Evolutionary conservation across 2,329 filamentous ascomycete species (phyloP).

Genomic region (Aspergillus brasiliensis): DNA sequence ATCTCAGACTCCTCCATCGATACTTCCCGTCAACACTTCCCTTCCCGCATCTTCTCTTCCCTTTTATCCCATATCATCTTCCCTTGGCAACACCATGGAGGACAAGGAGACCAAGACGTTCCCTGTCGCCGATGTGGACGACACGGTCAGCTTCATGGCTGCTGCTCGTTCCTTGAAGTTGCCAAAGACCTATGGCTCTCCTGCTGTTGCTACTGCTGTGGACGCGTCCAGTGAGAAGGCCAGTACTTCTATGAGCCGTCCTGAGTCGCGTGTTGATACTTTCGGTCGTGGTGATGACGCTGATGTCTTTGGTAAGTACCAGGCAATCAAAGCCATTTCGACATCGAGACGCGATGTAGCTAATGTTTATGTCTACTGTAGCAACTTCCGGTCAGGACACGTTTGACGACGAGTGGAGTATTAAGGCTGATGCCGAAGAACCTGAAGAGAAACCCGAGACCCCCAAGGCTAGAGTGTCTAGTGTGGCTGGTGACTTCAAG

Average conservation of each 20-base stretch:
- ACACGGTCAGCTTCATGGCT: slow-evolving; percentile 32
- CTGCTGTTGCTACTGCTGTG: neutral
- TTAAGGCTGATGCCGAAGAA: neutral
- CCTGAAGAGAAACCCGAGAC: neutral
- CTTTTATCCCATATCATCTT: neutral
- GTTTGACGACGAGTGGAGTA: neutral
- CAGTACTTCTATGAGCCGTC: slow-evolving; percentile 4
- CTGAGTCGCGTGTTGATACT: neutral
- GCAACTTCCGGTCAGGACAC: neutral
- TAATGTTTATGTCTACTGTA: neutral
- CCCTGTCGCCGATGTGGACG: slow-evolving; percentile 25
- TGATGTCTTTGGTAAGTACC: slow-evolving; percentile 1
- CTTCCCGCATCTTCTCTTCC: neutral
- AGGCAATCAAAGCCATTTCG: neutral
- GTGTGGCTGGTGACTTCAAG: neutral
- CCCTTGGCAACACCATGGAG: neutral
- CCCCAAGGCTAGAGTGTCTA: neutral
- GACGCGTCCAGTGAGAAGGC: slow-evolving; percentile 9
- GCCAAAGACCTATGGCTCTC: slow-evolving; percentile 7
- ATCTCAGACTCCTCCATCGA: neutral
- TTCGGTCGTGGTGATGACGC: neutral
- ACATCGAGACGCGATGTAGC: neutral
- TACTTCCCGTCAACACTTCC: neutral
- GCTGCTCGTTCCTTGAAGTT: slow-evolving; percentile 25
- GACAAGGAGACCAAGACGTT: slow-evolving; percentile 6